Evolutionary conservation across 1,284 basidiomycete species (phyloP).

Genomic region (Trichosporon ovoides): DNA sequence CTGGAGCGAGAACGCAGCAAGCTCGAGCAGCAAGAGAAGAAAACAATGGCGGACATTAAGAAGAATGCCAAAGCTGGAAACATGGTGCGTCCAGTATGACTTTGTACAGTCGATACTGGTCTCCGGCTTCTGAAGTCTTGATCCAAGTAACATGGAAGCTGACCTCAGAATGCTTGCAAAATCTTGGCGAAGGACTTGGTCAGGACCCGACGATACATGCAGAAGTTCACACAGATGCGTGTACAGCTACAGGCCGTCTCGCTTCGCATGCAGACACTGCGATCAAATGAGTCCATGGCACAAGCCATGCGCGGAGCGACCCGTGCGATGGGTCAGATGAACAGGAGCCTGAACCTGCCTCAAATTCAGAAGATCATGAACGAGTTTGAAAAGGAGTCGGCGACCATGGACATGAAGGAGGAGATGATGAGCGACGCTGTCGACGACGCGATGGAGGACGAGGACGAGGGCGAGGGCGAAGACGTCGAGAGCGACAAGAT

Average conservation of each 20-base stretch:
- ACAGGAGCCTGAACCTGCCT: conserved; percentile 88
- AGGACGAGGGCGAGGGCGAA: conserved; percentile 74
- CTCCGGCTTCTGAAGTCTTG: neutral
- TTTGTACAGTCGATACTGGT: neutral
- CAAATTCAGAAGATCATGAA: conserved; percentile 93
- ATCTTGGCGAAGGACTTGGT: conserved; percentile 99
- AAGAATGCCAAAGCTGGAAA: conserved; percentile 93
- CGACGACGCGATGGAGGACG: conserved; percentile 97
- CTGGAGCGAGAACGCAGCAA: conserved; percentile 91
- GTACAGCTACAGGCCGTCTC: conserved; percentile 97
- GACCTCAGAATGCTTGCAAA: conserved; percentile 83
- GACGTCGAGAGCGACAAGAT: conserved; percentile 96
- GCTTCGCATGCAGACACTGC: conserved; percentile 88
- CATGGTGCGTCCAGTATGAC: conserved; percentile 59
- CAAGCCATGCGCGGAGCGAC: conserved; percentile 98
- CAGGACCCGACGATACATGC: conserved; percentile 86
- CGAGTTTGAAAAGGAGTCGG: conserved; percentile 95
- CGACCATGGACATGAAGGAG: conserved; percentile 99
- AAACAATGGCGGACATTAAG: conserved; percentile 88
- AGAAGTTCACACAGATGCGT: conserved; percentile 98
- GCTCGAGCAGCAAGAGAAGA: conserved; percentile 93
- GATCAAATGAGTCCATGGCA: conserved; percentile 98
- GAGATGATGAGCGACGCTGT: conserved; percentile 99
- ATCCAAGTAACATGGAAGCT: too few species aligned
- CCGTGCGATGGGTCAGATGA: conserved; percentile 98